A percentile compares a stretch with the other conserved stretches of the same genome.
phyloP scores from a whole-genome alignment of 768 basidiomycete species.

The Trametes maxima region DNA sequence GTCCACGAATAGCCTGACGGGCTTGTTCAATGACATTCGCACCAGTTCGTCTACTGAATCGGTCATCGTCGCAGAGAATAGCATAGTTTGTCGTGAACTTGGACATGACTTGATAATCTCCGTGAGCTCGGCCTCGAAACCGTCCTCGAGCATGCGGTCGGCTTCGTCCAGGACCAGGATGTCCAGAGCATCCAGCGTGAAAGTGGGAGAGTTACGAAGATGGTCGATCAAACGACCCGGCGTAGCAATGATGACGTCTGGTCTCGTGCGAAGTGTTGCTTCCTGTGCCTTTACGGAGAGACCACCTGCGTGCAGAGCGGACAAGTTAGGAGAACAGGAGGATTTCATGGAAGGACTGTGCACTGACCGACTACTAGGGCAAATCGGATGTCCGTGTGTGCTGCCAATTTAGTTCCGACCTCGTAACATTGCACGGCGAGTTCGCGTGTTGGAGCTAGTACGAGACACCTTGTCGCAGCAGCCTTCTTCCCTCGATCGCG shows the following conservation, averaged over 20 bases:
- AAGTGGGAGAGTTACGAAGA: conserved; percentile 91
- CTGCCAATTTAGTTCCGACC: conserved; percentile 82
- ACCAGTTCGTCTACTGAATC: conserved; percentile 95
- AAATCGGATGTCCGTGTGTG: conserved; percentile 87
- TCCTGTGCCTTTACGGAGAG: conserved; percentile 94
- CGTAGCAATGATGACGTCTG: conserved; percentile 94
- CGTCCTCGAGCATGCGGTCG: conserved; percentile 94
- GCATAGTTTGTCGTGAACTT: conserved; percentile 89
- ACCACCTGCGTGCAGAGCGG: conserved; percentile 61
- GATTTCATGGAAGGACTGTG: background rate
- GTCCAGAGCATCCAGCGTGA: conserved; percentile 90
- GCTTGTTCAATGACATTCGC: conserved; percentile 88
- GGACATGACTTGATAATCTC: conserved; percentile 95
- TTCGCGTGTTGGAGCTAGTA: conserved; percentile 94
- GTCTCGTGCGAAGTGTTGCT: conserved; percentile 76
- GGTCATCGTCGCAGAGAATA: conserved; percentile 99
- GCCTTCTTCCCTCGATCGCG: conserved; percentile 87
- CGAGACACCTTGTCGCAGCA: conserved; percentile 85
- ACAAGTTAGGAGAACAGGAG: background rate
- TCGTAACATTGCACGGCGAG: conserved; percentile 95
- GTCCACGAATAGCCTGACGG: conserved; percentile 94
- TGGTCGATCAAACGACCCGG: conserved; percentile 95
- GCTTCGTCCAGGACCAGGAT: conserved; percentile 96
- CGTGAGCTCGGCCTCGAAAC: conserved; percentile 90
- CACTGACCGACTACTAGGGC: conserved; percentile 85